Base-by-base conservation (phyloP, 1,284 basidiomycete genomes). In the Cutaneotrichosporon spelunceum region DNA sequence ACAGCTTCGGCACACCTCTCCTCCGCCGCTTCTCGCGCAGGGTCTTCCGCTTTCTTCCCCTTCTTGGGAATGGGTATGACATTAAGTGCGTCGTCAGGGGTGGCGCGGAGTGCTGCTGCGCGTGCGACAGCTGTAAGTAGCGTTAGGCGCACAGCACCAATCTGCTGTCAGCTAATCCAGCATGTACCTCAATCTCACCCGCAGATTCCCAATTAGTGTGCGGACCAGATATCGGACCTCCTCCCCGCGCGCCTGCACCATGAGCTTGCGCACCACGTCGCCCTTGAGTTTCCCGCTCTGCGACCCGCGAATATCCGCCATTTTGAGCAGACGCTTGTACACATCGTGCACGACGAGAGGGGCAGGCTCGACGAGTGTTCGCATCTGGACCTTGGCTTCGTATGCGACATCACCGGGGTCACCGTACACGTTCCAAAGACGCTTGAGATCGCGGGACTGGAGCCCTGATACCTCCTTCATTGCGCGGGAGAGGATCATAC, bases 201-300 rank as follows among this genome's bases (percentile, higher is more conserved):
- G 85, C 45, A 96, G 81, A 76, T 95, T 90, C 67, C 87, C 87
- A 42, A 85, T 85, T 36, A 96, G 82, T 4, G 87, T 93, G 45
- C 93, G 84, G 33, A 90, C 88, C 21, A 96, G 81, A 70, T 87
- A 97, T 30, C 93, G 84, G 23, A 85, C 84, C 79, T 97, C 92
- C 74, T 96, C 93, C 13, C 92, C 93, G 60, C 84, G 85, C 0
- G 91, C 88, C 8, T 91, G 84, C 2, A 96, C 86, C 27, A 96
- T 83, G 39, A 96, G 82, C 70, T 86, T 88, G 68, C 92, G 87
- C 2, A 93, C 88, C 29, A 91, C 83, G 48, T 86, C 85, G 53
- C 89, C 88, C 74, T 93, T 94, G 64, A 85, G 82, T 68, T 85
- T 88, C 3, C 85, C 83, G 53, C 90, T 87, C 14, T 91, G 89